phyloP scores from a whole-genome alignment of 2,329 filamentous ascomycete species.

The Stylonectria norvegica region DNA sequence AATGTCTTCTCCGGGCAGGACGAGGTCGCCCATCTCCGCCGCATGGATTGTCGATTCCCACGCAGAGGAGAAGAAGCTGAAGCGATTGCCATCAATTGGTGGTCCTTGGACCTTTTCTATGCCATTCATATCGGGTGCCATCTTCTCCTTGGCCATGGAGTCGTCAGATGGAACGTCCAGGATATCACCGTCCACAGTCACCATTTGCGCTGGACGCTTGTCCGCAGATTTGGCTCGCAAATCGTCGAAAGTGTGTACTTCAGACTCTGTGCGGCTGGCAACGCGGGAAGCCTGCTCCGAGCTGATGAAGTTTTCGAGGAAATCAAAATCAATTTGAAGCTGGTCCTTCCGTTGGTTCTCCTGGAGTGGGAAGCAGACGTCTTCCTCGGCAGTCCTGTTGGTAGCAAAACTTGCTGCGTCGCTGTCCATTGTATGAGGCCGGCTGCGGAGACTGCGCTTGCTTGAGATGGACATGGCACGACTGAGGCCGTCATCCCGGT shows the following conservation, averaged over 20 bases:
- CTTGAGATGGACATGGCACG: slow-evolving; percentile 70
- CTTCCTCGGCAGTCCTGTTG: slow-evolving; percentile 73
- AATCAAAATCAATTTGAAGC: slow-evolving; percentile 86
- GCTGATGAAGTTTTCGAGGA: slow-evolving; percentile 85
- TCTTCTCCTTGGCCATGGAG: slow-evolving; percentile 47
- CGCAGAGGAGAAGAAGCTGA: slow-evolving; percentile 95
- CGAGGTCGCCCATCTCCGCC: slow-evolving; percentile 78
- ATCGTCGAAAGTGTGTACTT: slow-evolving; percentile 33
- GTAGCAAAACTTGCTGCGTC: slow-evolving; percentile 60
- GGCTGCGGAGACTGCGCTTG: slow-evolving; percentile 55
- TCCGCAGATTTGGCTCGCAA: slow-evolving; percentile 28
- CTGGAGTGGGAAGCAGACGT: slow-evolving; percentile 83
- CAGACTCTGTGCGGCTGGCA: slow-evolving; percentile 48
- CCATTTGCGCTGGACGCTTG: slow-evolving; percentile 35
- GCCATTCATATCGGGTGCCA: slow-evolving; percentile 29
- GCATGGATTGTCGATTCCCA: slow-evolving; percentile 92
- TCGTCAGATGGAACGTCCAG: slow-evolving; percentile 50
- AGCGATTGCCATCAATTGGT: slow-evolving; percentile 67
- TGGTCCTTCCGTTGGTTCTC: slow-evolving; percentile 65
- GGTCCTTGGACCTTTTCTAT: slow-evolving; percentile 37
- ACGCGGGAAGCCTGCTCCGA: slow-evolving; percentile 50
- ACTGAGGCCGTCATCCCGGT: slow-evolving; percentile 52
- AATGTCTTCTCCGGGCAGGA: slow-evolving; percentile 86
- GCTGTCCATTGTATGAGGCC: slow-evolving; percentile 57
- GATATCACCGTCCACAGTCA: slow-evolving; percentile 56